Percentiles rank a stretch among this genome's conserved stretches.
Evolutionary conservation across 1,284 basidiomycete genomes (phyloP).

Genomic region (Hortiboletus rubellus): DNA sequence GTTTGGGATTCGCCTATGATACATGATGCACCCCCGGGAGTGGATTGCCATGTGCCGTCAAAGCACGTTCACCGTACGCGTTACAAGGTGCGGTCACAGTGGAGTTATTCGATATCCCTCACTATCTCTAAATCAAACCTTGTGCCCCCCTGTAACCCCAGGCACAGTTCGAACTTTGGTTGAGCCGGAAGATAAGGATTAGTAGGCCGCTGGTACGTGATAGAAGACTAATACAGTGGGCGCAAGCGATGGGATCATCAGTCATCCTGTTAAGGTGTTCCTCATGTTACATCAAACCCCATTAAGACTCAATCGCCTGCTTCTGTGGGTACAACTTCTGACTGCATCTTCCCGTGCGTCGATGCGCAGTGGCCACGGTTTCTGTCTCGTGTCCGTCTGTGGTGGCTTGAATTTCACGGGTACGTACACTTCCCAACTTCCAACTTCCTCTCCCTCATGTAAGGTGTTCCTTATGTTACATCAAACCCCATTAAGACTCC

Average conservation of each 20-base stretch:
- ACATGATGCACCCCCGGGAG: neutral
- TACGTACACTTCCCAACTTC: neutral
- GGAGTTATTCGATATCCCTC: neutral
- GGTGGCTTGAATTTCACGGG: neutral
- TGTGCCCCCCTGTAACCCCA: too few relatives aligned
- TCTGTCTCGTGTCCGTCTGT: neutral
- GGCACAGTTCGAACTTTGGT: neutral
- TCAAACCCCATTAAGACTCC: neutral
- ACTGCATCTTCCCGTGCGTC: neutral
- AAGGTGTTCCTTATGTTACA: neutral
- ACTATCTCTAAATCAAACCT: neutral
- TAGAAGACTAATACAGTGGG: too few relatives aligned
- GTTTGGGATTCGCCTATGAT: neutral
- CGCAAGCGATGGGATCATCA: constrained; percentile 1
- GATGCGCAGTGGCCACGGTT: neutral
- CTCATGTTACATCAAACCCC: neutral
- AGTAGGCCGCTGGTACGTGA: neutral
- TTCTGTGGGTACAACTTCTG: neutral
- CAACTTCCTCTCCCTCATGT: too few relatives aligned
- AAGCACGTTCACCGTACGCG: neutral
- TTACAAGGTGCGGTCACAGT: constrained; percentile 2
- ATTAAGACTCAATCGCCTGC: neutral
- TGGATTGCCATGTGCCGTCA: neutral
- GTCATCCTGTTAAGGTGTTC: neutral
- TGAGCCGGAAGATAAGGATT: neutral